A percentile compares a stretch with the other conserved stretches of the same genome.
Evolutionary conservation across 2,329 filamentous ascomycete genomes (phyloP).

Genomic region (Calcarisporium arbuscula): DNA sequence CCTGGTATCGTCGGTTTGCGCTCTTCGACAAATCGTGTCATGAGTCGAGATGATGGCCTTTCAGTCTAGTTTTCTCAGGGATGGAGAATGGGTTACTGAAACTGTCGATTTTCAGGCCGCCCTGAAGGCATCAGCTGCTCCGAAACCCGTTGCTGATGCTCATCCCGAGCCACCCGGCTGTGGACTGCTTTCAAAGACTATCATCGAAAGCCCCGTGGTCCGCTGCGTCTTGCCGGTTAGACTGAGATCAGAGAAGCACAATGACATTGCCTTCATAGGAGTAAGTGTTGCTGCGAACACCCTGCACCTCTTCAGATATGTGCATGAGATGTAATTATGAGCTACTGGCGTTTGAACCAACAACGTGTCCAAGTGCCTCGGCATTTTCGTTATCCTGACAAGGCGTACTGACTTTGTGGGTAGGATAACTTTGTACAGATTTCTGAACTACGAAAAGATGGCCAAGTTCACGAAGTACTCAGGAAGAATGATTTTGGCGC

Average conservation of each 20-base stretch:
- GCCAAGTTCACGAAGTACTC: constrained; percentile 68
- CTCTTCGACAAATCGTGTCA: constrained; percentile 11
- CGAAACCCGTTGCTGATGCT: constrained; percentile 23
- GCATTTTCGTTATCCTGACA: too few relatives aligned
- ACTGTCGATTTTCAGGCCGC: constrained; percentile 39
- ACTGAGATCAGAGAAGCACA: constrained; percentile 60
- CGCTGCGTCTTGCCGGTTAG: constrained; percentile 76
- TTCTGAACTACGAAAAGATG: constrained; percentile 63
- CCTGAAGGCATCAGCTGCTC: constrained; percentile 29
- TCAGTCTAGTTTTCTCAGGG: constrained; percentile 46
- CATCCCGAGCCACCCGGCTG: constrained; percentile 43
- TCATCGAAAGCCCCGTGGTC: constrained; percentile 68
- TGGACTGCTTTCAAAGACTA: constrained; percentile 72
- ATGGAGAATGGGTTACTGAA: constrained; percentile 52
- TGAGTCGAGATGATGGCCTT: constrained; percentile 33
- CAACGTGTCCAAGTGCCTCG: too few relatives aligned
- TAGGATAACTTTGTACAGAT: constrained; percentile 76
- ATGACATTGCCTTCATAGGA: constrained; percentile 83
- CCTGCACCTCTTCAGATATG: too few relatives aligned
- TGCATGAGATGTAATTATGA: too few relatives aligned
- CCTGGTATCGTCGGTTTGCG: too few relatives aligned
- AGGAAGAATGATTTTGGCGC: constrained; percentile 72
- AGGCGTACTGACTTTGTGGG: too few relatives aligned
- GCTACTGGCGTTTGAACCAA: too few relatives aligned
- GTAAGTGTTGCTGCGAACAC: constrained; percentile 46